phyloP scores from a whole-genome alignment of 2,329 filamentous ascomycete genomes.

The Trichoderma sp. region DNA sequence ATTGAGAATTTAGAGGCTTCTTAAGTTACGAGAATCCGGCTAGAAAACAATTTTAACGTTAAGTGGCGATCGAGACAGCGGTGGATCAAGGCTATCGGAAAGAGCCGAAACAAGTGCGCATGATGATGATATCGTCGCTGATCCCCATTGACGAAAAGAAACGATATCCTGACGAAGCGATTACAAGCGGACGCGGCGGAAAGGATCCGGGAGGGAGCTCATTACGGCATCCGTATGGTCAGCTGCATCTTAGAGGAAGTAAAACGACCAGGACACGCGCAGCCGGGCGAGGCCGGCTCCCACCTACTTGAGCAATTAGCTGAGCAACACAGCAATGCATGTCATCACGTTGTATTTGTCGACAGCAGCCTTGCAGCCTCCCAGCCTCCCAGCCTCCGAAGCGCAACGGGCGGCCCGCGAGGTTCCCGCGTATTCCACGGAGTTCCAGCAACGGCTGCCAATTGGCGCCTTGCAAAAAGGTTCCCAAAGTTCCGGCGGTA shows the following conservation, averaged over 20 bases:
- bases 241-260: neutral
- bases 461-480: constrained; percentile 19
- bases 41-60: neutral
- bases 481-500: constrained; percentile 20
- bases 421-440: neutral
- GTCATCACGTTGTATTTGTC: neutral
- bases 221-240: neutral
- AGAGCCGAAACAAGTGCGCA: neutral
- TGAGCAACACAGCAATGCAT: neutral
- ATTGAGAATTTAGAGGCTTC: neutral
- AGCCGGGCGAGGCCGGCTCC: constrained; percentile 8
- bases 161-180: neutral
- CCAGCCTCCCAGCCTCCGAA: neutral
- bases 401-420: neutral
- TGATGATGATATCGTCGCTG: neutral
- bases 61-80: neutral
- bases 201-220: neutral
- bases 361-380: too few species aligned
- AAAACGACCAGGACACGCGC: neutral
- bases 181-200: neutral
- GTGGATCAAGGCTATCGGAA: neutral
- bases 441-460: neutral
- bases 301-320: neutral
- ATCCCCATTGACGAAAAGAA: neutral
- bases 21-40: neutral